Evolutionary conservation across 352 stramenopile species (phyloP).

Genomic region (Globisporangium echinulatum): DNA sequence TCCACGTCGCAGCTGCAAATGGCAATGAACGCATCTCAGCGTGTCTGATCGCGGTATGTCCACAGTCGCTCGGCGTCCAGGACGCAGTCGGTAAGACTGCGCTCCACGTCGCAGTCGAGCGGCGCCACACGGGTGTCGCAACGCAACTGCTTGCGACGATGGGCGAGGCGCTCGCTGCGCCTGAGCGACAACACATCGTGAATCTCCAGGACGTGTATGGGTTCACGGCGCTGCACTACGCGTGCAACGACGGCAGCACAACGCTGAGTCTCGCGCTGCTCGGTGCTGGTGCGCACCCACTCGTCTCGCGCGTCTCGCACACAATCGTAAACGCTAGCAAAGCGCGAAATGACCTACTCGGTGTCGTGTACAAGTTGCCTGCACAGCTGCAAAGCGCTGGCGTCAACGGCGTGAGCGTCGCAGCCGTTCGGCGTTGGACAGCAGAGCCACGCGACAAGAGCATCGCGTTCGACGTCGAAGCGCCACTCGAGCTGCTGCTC

Average conservation of each 20-base stretch:
- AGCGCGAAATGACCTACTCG: conserved; percentile 16
- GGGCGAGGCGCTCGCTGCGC: not conserved
- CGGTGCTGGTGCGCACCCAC: conserved; percentile 19
- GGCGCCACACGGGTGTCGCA: conserved; percentile 26
- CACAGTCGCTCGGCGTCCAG: conserved; percentile 23
- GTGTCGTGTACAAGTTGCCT: conserved; percentile 26
- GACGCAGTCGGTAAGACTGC: conserved; percentile 36
- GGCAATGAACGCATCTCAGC: conserved; percentile 42
- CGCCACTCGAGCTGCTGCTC: conserved; percentile 21
- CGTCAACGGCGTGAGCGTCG: conserved; percentile 2
- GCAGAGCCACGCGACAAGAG: not conserved
- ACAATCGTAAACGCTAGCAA: conserved; percentile 4
- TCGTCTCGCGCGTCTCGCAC: conserved; percentile 20
- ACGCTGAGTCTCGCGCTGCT: conserved; percentile 25
- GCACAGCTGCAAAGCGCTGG: conserved; percentile 1
- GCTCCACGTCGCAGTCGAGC: conserved; percentile 41
- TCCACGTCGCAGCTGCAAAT: conserved; percentile 44
- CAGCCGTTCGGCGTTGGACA: conserved; percentile 4
- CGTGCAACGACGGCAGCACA: conserved; percentile 28
- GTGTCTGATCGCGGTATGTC: conserved; percentile 39
- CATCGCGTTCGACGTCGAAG: conserved; percentile 18
- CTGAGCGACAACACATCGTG: not conserved
- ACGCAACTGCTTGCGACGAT: conserved; percentile 25
- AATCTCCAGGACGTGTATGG: conserved; percentile 37
- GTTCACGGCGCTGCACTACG: conserved; percentile 55